Evolutionary conservation across 2,329 filamentous ascomycete genomes (phyloP), one percentile per base, ranked within the genome.

Genomic region (Fusarium bactridioides): DNA sequence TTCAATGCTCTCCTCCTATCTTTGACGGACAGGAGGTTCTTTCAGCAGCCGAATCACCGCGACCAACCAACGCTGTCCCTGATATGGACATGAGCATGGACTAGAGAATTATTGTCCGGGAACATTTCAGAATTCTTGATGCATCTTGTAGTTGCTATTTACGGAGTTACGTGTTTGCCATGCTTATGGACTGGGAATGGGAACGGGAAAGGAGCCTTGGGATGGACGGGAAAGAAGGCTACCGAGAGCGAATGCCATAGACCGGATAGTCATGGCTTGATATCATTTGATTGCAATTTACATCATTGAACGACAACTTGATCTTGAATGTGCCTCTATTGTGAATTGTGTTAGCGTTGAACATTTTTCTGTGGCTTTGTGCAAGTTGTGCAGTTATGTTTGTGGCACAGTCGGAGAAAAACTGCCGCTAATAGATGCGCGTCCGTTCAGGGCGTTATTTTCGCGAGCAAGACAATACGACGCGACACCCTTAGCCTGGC

Each of bases 21-120:
- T 92, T 91, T 71, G 90, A 91, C 57, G 86, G 88, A 12, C 79
- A 80, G 21, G 79, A 86, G 61, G 84, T 84, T 15, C 83, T 90
- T 75, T 79, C 80, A 54, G 86, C 87, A 13, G 82, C 85, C 16
- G 83, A 84, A 72, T 84, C 84, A 10, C 83, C 87, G 69, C 80
- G 67, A 67, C 78, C 72, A 51, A 54, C 62, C 55, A 73, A 75
- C 35, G 60, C 47, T 29, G 65, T 63, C 21, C 50, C 70, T 53
- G 79, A 81, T 50, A 77, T 74, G 51, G 78, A 80, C 35, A 80
- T 81, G 79, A 76, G 38, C 27, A 74, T 80, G 70, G 77, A 79
- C 58, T 79, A 75, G 59, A 45, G 37, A 23, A 50, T 23, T 18
- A 45, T 70, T 40, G 41, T 48, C 65, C 57, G 61, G 62, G 64